Evolutionary conservation across 139 green algal species (phyloP).

Genomic region (Picochlorum sp.): DNA sequence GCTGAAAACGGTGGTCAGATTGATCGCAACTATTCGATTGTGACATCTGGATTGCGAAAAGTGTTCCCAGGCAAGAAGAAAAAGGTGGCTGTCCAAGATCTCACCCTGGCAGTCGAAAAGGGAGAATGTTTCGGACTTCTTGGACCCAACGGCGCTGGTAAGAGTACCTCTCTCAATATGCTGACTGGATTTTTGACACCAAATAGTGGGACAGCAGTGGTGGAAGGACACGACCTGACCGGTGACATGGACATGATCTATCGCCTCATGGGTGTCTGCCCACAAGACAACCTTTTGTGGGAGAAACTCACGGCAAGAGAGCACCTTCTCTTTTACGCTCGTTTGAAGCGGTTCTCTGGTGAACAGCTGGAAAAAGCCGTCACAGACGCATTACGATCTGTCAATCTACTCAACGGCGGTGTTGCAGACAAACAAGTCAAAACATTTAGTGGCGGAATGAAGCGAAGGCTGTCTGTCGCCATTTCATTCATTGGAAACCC

Average conservation of each 20-base stretch:
- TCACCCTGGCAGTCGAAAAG: slow-evolving; percentile 59
- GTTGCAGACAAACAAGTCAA: slow-evolving; percentile 37
- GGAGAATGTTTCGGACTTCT: slow-evolving; percentile 77
- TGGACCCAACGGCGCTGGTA: slow-evolving; percentile 49
- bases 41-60: slow-evolving; percentile 67
- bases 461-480: slow-evolving; percentile 72
- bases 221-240: slow-evolving; percentile 63
- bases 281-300: slow-evolving; percentile 90
- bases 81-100: slow-evolving; percentile 46
- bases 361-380: slow-evolving; percentile 11
- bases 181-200: slow-evolving; percentile 34
- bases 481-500: slow-evolving; percentile 72
- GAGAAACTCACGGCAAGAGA: slow-evolving; percentile 72
- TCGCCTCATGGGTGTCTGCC: slow-evolving; percentile 79
- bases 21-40: slow-evolving; percentile 34
- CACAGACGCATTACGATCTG: slow-evolving; percentile 18
- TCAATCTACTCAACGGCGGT: slow-evolving; percentile 34
- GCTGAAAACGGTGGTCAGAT: neutral
- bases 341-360: slow-evolving; percentile 56
- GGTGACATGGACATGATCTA: slow-evolving; percentile 60
- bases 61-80: slow-evolving; percentile 44
- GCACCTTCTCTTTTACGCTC: slow-evolving; percentile 83
- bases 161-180: slow-evolving; percentile 31
- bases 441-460: slow-evolving; percentile 76
- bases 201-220: slow-evolving; percentile 41